Evolutionary conservation across 805 yeast genomes (phyloP).

Genomic region (Saturnispora galanensis): DNA sequence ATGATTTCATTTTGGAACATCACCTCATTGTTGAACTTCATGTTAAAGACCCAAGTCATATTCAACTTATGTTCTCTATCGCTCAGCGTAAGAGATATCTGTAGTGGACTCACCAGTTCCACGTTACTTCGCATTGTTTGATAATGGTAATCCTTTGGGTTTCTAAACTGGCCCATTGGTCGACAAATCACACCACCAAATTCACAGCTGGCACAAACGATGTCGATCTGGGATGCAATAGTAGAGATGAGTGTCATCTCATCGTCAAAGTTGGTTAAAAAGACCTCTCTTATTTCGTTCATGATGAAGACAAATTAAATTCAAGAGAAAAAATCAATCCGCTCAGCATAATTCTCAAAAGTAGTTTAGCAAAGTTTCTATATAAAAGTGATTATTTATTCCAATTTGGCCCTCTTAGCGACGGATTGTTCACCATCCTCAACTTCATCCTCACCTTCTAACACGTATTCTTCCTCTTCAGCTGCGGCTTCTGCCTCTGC

Average conservation of each 20-base stretch:
- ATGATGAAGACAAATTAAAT: background rate
- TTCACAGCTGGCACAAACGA: conserved; percentile 73
- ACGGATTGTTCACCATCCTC: conserved; percentile 13
- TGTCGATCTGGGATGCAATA: conserved; percentile 45
- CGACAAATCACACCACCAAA: conserved; percentile 95
- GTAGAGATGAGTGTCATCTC: conserved; percentile 57
- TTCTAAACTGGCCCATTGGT: conserved; percentile 87
- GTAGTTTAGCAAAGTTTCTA: too few relatives aligned
- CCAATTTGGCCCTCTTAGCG: background rate
- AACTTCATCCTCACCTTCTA: conserved; percentile 19
- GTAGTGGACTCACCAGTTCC: conserved; percentile 77
- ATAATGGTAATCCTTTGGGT: conserved; percentile 87
- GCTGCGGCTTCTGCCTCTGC: conserved; percentile 18
- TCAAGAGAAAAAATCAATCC: background rate
- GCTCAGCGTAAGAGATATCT: conserved; percentile 69
- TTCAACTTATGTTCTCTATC: conserved; percentile 63
- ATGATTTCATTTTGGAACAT: conserved; percentile 86
- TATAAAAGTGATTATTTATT: too few relatives aligned
- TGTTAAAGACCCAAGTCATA: conserved; percentile 95
- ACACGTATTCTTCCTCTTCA: conserved; percentile 20
- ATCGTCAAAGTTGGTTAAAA: conserved; percentile 58
- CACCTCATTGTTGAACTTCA: conserved; percentile 66
- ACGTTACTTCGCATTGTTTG: conserved; percentile 90
- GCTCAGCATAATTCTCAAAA: background rate
- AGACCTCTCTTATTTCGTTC: conserved; percentile 48